Evolutionary conservation across 208 protist species (phyloP), one percentile per base, ranked within the genome.

Genomic region (Jaenimonas drosophilae): DNA sequence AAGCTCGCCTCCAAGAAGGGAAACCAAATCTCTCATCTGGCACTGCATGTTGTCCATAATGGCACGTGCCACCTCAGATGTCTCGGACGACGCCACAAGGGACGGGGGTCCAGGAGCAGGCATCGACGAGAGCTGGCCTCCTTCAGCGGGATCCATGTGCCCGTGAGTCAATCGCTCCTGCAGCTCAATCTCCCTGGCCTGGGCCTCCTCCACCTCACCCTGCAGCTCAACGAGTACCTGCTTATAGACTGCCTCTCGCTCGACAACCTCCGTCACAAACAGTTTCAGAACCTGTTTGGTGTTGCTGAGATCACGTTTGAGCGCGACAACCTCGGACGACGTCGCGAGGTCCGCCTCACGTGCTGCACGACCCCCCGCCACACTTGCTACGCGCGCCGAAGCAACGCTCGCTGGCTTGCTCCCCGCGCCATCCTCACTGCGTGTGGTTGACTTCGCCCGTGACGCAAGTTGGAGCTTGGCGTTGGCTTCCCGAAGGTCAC

Each of bases 191-290:
- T 42, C 48, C 1, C 59, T 41, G 11, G 30, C 50, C 37, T 57
- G 33, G n/a, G 65, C 49, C 55, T 70, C 69, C 47, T 61, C 64
- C 36, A 81, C 24, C 43, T 90, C 73, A 11, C 50, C 64, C 34
- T 62, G 54, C 1, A 74, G 28, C n/a, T 50, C 39, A 14, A 40
- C 26, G 55, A 82, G 75, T 3, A 86, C 70, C 25, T 68, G 40
- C 51, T 72, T 69, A 48, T 79, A 90, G 4, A 45, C 74, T 25
- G 65, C 72, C 56, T 90, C 76, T 5, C 81, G 68, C 69, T 90
- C 76, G 42, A 63, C 70, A 7, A 64, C 58, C 32, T 64, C 58
- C 14, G 56, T 67, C 17, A 83, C 73, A 49, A 90, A 90, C 3
- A n/a, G n/a, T n/a, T n/a, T n/a, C n/a, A n/a, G n/a, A n/a, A n/a